Evolutionary conservation across 495 filamentous ascomycete genomes (phyloP), one percentile per base, ranked within the genome.

Genomic region (Daldinia vernicosa): DNA sequence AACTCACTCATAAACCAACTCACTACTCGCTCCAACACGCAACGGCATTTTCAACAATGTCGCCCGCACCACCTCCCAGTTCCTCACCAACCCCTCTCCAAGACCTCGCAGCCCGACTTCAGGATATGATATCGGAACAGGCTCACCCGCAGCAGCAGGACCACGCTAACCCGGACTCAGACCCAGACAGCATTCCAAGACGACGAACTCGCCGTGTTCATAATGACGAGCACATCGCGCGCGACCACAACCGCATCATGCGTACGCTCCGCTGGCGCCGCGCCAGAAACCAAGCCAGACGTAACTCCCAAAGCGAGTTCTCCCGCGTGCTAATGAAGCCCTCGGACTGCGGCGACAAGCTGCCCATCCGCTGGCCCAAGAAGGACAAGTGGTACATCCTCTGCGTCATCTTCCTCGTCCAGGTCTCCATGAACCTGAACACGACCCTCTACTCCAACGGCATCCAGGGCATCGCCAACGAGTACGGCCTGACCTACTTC

Each of bases 401-500:
- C 15, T 26, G 27, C 9, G 39, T 69, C 7, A 69, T 72, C 19
- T 72, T 72, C 60, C 5, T 65, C 7, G 60, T 64, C 0, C 70
- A 72, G 24, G 65, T 72, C 6, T 72, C 70, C 28, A 72, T 72
- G 70, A 89, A 89, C 74, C 84, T 90, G n/a, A 70, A 78, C 47
- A 83, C 89, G 68, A 89, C 70, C 1, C 64, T 72, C 6, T 69
- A 69, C 32, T 72, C 70, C 12, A 72, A 69, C 33, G 70, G n/a
- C 86, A 75, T 89, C 87, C 72, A 55, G 81, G 45, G 87, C 9
- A 88, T 90, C 22, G 79, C 82, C 0, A 74, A 85, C 39, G 79
- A 85, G 27, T 88, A 81, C 52, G 60, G 72, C 15, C 78, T 88
- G 26, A 86, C 80, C 63, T 75, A 68, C 54, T 85, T 84, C 64